A percentile compares a stretch with the other conserved stretches of the same genome.
Conservation (phyloP, 192 early-diverging fungal genomes). For the Coemansia reversa region DNA sequence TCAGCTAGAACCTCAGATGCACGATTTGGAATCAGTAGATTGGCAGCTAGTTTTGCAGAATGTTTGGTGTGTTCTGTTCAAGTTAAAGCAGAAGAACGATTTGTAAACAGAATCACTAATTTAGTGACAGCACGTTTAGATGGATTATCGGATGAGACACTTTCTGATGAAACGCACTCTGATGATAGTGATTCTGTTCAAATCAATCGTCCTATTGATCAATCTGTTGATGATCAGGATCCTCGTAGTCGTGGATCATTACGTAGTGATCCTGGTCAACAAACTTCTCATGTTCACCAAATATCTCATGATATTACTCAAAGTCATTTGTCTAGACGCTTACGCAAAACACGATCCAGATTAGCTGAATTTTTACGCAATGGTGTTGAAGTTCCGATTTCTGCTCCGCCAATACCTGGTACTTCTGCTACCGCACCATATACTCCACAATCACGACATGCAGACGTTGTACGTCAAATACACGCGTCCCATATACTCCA, state of each 20-base stretch:
- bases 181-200: neutral
- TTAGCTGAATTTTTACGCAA: constrained; percentile 30
- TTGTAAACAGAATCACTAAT: constrained; percentile 36
- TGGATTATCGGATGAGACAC: constrained; percentile 3
- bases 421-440: neutral
- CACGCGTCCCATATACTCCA: constrained; percentile 37
- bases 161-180: neutral
- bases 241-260: constrained; percentile 1
- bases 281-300: neutral
- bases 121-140: constrained; percentile 35
- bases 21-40: constrained; percentile 38
- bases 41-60: constrained; percentile 45
- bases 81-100: constrained; percentile 46
- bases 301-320: neutral
- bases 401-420: constrained; percentile 7
- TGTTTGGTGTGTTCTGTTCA: constrained; percentile 49
- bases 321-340: constrained; percentile 14
- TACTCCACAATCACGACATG: neutral
- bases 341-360: constrained; percentile 38
- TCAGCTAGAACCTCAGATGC: constrained; percentile 40
- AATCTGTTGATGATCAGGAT: neutral
- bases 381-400: neutral
- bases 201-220: neutral
- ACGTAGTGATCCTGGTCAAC: constrained; percentile 11
- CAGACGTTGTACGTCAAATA: constrained; percentile 36